Percentiles rank a stretch among this genome's conserved stretches.
These are phyloP conservation scores for Trametes coccinea DNA, from an alignment of 768 basidiomycete genomes.

Conservation along the genomic window DNA sequence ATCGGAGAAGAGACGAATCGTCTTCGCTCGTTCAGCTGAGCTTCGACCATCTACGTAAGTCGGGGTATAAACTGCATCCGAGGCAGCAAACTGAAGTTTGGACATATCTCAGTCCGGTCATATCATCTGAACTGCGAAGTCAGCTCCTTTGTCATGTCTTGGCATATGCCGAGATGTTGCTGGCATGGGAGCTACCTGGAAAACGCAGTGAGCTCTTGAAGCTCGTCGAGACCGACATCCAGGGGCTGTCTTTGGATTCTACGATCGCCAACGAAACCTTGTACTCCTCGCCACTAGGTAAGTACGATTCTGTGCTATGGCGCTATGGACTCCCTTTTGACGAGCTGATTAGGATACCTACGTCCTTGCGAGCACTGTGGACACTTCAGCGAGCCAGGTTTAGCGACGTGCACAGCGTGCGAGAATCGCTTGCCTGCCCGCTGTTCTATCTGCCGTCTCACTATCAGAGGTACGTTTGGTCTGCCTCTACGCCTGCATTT, in stretches of 20 bases:
- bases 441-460: constrained; percentile 76
- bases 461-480: constrained; percentile 60
- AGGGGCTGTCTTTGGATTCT: constrained; percentile 25
- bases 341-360: constrained; percentile 41
- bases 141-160: constrained; percentile 57
- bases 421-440: constrained; percentile 43
- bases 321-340: background rate
- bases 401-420: constrained; percentile 48
- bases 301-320: background rate
- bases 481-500: background rate
- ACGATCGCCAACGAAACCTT: constrained; percentile 30
- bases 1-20: constrained; percentile 42
- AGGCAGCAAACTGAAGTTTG: background rate
- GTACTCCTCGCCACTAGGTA: constrained; percentile 9
- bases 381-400: constrained; percentile 21
- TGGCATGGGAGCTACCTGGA: constrained; percentile 68
- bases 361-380: constrained; percentile 34
- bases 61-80: background rate
- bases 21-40: constrained; percentile 32
- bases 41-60: constrained; percentile 20
- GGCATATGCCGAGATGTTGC: constrained; percentile 73
- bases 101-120: constrained; percentile 15
- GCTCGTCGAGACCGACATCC: constrained; percentile 43
- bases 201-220: constrained; percentile 78
- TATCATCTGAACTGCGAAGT: constrained; percentile 42